Conservation (phyloP, 305 asterid genomes). For the Solanum hybrid region DNA sequence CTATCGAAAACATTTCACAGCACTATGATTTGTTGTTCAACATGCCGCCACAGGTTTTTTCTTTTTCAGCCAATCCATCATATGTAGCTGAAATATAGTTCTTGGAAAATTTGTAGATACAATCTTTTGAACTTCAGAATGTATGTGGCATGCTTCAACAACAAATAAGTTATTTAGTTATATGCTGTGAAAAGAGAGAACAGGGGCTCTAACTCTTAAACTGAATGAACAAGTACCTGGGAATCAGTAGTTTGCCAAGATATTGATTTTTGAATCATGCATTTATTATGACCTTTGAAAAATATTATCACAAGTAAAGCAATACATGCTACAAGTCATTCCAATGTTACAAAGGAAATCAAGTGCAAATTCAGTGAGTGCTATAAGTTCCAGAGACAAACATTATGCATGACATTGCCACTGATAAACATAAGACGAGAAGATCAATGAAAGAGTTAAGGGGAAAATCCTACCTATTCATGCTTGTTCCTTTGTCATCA, state of each 20-base stretch:
- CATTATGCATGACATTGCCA: neutral
- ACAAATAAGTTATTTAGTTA: neutral
- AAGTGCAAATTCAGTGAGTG: neutral
- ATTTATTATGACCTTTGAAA: neutral
- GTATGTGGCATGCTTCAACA: neutral
- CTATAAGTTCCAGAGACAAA: neutral
- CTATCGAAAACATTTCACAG: neutral
- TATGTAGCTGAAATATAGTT: neutral
- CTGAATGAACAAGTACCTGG: neutral
- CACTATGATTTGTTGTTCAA: neutral
- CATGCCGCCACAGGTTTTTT: neutral
- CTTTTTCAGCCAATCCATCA: neutral
- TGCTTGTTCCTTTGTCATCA: constrained; percentile 85
- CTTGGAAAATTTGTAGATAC: neutral
- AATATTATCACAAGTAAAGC: neutral
- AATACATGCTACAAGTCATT: neutral
- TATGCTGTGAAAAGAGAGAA: neutral
- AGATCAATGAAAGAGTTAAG: neutral
- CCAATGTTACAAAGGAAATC: neutral
- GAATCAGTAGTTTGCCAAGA: neutral
- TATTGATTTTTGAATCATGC: neutral
- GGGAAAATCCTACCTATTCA: constrained; percentile 60
- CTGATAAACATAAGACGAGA: neutral
- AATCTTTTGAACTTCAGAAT: neutral
- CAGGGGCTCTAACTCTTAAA: neutral